Conservation (phyloP, 169 alveolate species). For the Plasmodium vinckei region DNA sequence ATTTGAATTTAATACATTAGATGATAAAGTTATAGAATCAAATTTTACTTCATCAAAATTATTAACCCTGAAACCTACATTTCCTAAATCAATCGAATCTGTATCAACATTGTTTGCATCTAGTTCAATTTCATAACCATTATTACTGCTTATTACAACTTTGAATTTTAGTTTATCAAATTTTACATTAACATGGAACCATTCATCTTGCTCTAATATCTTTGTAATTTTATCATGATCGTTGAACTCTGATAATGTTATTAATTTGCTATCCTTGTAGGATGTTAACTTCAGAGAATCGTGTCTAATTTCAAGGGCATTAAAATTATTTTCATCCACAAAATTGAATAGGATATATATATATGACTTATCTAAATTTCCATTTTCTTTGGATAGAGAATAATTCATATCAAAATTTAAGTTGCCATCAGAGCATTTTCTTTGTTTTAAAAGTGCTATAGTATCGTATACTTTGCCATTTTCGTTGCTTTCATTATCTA, state of each 20-base stretch:
- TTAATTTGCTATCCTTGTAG: slow-evolving; percentile 46
- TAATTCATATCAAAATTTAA: slow-evolving; percentile 41
- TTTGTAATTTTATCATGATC: slow-evolving; percentile 77
- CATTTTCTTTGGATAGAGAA: slow-evolving; percentile 7
- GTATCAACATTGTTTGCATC: slow-evolving; percentile 68
- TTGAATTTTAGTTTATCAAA: slow-evolving; percentile 77
- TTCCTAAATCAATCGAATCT: slow-evolving; percentile 78
- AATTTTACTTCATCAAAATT: slow-evolving; percentile 77
- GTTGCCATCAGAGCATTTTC: slow-evolving; percentile 45
- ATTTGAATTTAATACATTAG: slow-evolving; percentile 19
- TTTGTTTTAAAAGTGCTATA: slow-evolving; percentile 62
- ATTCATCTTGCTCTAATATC: slow-evolving; percentile 69
- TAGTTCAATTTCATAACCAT: slow-evolving; percentile 63
- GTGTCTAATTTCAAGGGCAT: slow-evolving; percentile 46
- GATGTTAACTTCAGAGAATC: slow-evolving; percentile 40
- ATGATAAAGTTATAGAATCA: slow-evolving; percentile 55
- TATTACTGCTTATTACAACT: slow-evolving; percentile 44
- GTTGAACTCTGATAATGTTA: slow-evolving; percentile 79
- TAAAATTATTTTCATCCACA: slow-evolving; percentile 53
- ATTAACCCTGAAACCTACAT: slow-evolving; percentile 73
- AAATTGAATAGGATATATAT: slow-evolving; percentile 54
- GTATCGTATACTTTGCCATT: background rate
- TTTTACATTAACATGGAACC: slow-evolving; percentile 79
- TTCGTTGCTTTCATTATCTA: background rate
- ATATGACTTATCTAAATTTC: slow-evolving; percentile 3